Evolutionary conservation across 305 asterid species (phyloP), one percentile per base, ranked within the genome.

Genomic region (Fraxinus ornus): DNA sequence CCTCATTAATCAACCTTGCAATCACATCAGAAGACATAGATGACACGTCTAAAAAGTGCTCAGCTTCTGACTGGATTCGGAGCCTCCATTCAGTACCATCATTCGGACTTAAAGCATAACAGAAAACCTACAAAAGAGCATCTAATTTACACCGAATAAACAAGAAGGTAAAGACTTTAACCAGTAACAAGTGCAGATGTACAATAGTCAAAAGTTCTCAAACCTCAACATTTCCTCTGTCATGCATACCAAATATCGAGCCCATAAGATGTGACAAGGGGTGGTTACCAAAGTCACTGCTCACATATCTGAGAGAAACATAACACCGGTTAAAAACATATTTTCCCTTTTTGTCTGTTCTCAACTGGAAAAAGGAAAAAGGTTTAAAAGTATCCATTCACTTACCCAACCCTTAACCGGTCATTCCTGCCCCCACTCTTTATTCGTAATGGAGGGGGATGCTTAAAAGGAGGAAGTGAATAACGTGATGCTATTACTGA

Each of bases 221-320:
- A 82, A 96, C 99, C 99, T 96, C 99, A 72, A 94, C 93, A 87
- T 91, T 94, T 82, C 87, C 91, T 81, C 80, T 87, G 78, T 93
- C 88, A 83, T 96, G 99, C 99, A 96, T 96, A 84, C 98, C 98
- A 86, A 96, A 96, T 13, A 96, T 94, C 1, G 98, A 96, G 62
- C 99, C 99, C 98, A 96, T 96, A 78, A 96, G 98, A 83, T 96
- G 99, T 15, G 98, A 96, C 60, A 96, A 85, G 79, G 98, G 99
- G 84, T 96, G 99, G 89, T 96, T 96, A 64, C 99, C 99, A 60
- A 96, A 96, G 90, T 96, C 99, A 85, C 99, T 96, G 91, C 99
- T 96, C 85, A 96, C 98, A 47, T 94, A 96, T 78, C 99, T 94
- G 91, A 77, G 62, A 80, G 71, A 83, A 36, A 80, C 24, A 32